Evolutionary conservation across 768 basidiomycete species (phyloP).

Genomic region (Calocybe gangraenosa): DNA sequence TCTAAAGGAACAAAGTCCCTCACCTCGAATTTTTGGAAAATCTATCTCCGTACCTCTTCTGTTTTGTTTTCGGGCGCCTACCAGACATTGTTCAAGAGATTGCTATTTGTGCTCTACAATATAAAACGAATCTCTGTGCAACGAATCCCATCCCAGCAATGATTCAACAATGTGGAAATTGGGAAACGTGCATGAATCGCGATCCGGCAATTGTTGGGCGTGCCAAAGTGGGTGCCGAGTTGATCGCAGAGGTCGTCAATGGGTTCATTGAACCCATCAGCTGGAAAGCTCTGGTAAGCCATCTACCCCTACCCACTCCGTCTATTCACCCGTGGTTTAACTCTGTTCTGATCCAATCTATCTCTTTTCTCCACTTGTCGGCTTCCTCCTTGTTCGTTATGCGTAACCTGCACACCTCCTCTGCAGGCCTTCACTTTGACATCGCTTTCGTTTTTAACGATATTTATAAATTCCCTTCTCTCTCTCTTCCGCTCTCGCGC

Average conservation of each 20-base stretch:
- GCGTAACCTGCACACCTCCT: no score
- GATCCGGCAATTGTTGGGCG: slow-evolving; percentile 89
- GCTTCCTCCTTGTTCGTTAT: not conserved
- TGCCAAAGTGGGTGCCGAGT: slow-evolving; percentile 87
- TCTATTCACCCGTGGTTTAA: no score
- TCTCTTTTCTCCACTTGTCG: no score
- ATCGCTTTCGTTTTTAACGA: slow-evolving; percentile 70
- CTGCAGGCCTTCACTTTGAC: slow-evolving; percentile 70
- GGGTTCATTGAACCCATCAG: slow-evolving; percentile 96
- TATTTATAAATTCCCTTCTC: slow-evolving; percentile 78
- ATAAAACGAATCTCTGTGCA: slow-evolving; percentile 81
- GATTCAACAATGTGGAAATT: slow-evolving; percentile 78
- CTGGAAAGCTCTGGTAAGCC: slow-evolving; percentile 90
- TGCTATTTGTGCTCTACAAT: slow-evolving; percentile 74
- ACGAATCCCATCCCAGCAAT: slow-evolving; percentile 79
- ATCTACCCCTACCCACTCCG: not conserved
- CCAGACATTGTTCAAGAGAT: slow-evolving; percentile 92
- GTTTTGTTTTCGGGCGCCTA: not conserved
- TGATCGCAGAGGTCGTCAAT: slow-evolving; percentile 94
- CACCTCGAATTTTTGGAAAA: not conserved
- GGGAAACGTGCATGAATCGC: slow-evolving; percentile 95
- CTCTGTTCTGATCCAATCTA: no score
- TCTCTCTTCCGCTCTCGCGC: slow-evolving; percentile 68
- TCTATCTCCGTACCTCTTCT: no score
- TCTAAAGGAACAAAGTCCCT: not conserved